phyloP scores from a whole-genome alignment of 345 rosid species.

The Mercurialis annua region DNA sequence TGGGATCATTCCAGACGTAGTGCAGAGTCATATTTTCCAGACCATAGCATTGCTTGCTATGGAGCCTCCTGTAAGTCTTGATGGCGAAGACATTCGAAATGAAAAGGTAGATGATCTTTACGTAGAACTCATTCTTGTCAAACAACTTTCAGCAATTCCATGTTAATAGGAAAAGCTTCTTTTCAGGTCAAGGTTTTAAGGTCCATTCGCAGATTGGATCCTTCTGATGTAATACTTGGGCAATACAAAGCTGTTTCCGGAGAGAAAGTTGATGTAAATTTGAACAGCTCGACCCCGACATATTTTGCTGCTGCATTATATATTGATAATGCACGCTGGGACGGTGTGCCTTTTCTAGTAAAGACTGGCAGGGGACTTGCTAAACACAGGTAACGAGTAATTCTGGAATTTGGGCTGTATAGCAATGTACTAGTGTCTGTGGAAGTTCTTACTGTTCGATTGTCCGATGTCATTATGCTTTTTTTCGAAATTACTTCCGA shows the following conservation, averaged over 20 bases:
- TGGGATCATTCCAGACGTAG: slow-evolving; percentile 69
- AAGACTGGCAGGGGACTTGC: slow-evolving; percentile 70
- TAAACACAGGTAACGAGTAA: slow-evolving; percentile 53
- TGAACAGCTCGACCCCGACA: slow-evolving; percentile 48
- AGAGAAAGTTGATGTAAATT: slow-evolving; percentile 35
- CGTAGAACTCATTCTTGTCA: neutral
- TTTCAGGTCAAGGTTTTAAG: slow-evolving; percentile 70
- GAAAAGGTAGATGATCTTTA: slow-evolving; percentile 50
- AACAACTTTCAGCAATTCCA: neutral
- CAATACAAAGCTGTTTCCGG: slow-evolving; percentile 53
- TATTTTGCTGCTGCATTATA: slow-evolving; percentile 66
- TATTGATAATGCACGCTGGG: slow-evolving; percentile 87
- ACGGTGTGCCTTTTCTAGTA: slow-evolving; percentile 70
- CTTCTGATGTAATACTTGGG: slow-evolving; percentile 64
- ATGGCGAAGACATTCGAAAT: slow-evolving; percentile 78
- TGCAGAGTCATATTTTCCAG: slow-evolving; percentile 75
- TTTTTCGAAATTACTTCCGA: neutral
- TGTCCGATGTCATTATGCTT: neutral
- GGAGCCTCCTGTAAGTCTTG: slow-evolving; percentile 79
- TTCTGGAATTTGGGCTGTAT: neutral
- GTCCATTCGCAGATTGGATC: slow-evolving; percentile 52
- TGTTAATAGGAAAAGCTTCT: slow-evolving; percentile 16
- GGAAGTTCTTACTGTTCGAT: neutral
- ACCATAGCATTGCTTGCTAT: slow-evolving; percentile 73
- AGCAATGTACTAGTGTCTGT: neutral